Conservation (phyloP, 257 asterid genomes). For the Solanum commersonii region DNA sequence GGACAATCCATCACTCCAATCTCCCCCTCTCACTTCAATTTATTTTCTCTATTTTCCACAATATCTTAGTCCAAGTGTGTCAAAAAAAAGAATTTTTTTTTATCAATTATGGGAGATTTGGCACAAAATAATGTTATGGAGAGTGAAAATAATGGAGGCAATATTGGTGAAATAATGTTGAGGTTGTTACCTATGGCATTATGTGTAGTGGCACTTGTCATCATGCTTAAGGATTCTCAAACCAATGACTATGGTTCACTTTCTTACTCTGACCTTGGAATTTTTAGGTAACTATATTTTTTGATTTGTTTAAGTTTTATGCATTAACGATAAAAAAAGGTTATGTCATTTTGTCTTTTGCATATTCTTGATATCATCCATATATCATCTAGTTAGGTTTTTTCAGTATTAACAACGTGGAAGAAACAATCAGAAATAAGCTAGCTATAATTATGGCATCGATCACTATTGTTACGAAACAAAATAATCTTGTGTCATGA, state of each 20-base stretch:
- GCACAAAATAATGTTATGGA: neutral
- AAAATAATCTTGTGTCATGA: no score
- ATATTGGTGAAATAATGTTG: constrained; percentile 73
- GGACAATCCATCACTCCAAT: neutral
- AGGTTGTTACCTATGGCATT: constrained; percentile 60
- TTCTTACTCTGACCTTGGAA: constrained; percentile 65
- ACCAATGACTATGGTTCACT: constrained; percentile 62
- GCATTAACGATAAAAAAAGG: neutral
- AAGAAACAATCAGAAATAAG: neutral
- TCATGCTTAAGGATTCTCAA: constrained; percentile 81
- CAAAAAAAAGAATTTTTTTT: no score
- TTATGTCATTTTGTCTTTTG: neutral
- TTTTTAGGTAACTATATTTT: constrained; percentile 40
- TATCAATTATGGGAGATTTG: neutral
- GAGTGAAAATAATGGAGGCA: constrained; percentile 27
- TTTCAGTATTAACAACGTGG: neutral
- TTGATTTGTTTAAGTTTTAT: neutral
- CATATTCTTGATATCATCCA: neutral
- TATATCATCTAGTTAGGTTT: neutral
- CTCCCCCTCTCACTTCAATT: neutral
- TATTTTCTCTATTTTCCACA: neutral
- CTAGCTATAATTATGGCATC: neutral
- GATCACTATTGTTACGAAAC: neutral
- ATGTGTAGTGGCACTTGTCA: constrained; percentile 58
- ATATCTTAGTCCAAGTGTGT: neutral